Evolutionary conservation across 495 filamentous ascomycete species (phyloP), one percentile per base, ranked within the genome.

Genomic region (Podospora conica): DNA sequence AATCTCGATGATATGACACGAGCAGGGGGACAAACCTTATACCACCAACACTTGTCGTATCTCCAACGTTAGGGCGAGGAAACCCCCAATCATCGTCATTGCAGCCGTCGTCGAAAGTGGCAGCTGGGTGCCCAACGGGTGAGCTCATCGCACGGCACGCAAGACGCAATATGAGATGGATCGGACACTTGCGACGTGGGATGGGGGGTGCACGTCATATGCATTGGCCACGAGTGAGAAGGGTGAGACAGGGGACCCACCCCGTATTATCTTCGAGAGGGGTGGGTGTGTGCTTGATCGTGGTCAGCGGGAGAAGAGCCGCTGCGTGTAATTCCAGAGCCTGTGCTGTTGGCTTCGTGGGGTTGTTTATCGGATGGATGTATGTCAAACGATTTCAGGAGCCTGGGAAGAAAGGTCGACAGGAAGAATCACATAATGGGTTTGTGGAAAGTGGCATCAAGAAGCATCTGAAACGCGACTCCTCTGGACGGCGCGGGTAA

Each of bases 131-230:
- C 20, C 15, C 15, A n/a, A n/a, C 22, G 54, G 58, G 58, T 65
- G 66, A 61, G 59, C 63, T 62, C 63, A 69, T 68, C 63, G 61
- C 57, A 65, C 22, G 40, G 24, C 31, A n/a, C 48, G 28, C 65
- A 70, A 67, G 68, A 40, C 68, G 68, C 60, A 70, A 70, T 70
- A 40, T 21, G 58, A 64, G 48, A 69, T n/a, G 27, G 54, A 21
- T 48, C 40, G 40, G 40, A 60, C 66, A 9, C 15, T 5, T 55
- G 15, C 40, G 55, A 23, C 54, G 63, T 23, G 67, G 55, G 58
- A 53, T 55, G 27, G 54, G 24, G 62, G 62, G 24, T 58, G 29
- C 55, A 61, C 55, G 67, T 69, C 67, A 69, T 61, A 11, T 61
- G 67, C 63, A 65, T 65, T 65, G 62, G 61, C 21, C 61, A 68